Conservation (phyloP, 768 basidiomycete genomes). For the Kwoniella sp. region DNA sequence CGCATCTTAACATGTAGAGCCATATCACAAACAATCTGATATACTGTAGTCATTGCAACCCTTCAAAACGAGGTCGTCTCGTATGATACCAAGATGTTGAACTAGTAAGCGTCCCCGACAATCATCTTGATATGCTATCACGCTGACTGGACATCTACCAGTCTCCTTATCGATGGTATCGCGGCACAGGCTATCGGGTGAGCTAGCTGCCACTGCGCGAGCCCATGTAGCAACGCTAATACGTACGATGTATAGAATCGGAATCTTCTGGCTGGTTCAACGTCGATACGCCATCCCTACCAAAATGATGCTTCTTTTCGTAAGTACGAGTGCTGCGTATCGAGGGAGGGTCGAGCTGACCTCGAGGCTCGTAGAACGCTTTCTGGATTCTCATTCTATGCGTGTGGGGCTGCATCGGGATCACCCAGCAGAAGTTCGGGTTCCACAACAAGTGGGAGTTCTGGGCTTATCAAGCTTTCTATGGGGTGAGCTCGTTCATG, state of each 20-base stretch:
- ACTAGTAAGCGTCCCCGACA: constrained; percentile 34
- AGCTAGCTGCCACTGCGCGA: no score
- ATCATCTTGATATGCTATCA: background rate
- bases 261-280: constrained; percentile 51
- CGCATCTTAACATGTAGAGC: background rate
- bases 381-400: constrained; percentile 50
- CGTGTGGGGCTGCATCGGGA: constrained; percentile 74
- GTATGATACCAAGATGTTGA: constrained; percentile 49
- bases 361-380: constrained; percentile 55
- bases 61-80: constrained; percentile 51
- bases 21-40: background rate
- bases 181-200: constrained; percentile 47
- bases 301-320: constrained; percentile 46
- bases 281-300: constrained; percentile 42
- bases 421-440: constrained; percentile 72
- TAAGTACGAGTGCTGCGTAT: constrained; percentile 33
- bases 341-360: constrained; percentile 1
- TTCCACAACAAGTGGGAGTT: constrained; percentile 88
- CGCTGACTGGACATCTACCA: constrained; percentile 15
- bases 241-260: constrained; percentile 30
- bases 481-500: constrained; percentile 13
- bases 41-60: constrained; percentile 40
- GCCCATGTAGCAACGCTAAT: background rate
- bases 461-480: constrained; percentile 61
- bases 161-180: constrained; percentile 51